Percentiles rank a stretch among this genome's conserved stretches.
Evolutionary conservation across 768 basidiomycete genomes (phyloP).

Genomic region (Termitomyces sp.): DNA sequence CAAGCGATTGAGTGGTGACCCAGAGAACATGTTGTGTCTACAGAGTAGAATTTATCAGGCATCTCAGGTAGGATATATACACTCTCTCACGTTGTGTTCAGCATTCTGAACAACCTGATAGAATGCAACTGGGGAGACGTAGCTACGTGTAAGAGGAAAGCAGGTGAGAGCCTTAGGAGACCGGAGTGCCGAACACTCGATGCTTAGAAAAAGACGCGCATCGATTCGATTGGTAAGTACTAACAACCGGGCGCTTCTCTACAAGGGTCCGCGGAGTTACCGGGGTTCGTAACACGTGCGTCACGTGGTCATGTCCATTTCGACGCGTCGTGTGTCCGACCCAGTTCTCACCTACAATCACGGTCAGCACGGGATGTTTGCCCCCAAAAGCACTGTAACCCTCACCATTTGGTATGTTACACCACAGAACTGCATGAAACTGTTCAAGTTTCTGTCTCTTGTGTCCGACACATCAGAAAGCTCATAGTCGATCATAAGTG

Average conservation of each 20-base stretch:
- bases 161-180: neutral
- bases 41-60: neutral
- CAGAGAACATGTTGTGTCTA: constrained; percentile 37
- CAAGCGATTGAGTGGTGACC: constrained; percentile 75
- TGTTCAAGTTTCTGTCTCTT: constrained; percentile 46
- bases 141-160: neutral
- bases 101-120: constrained; percentile 8
- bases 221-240: neutral
- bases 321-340: constrained; percentile 3
- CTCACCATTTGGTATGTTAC: constrained; percentile 53
- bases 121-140: neutral
- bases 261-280: neutral
- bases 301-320: neutral
- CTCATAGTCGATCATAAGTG: constrained; percentile 34
- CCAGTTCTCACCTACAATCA: constrained; percentile 13
- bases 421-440: constrained; percentile 52
- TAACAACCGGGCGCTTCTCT: neutral
- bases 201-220: neutral
- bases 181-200: neutral
- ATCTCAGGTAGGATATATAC: neutral
- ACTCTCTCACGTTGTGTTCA: constrained; percentile 10
- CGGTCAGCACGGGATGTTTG: neutral
- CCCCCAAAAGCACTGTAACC: neutral
- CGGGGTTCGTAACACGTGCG: neutral
- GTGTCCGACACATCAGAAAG: constrained; percentile 30